Evolutionary conservation across 1,284 basidiomycete species (phyloP).

Genomic region (Omphalotus olearius): DNA sequence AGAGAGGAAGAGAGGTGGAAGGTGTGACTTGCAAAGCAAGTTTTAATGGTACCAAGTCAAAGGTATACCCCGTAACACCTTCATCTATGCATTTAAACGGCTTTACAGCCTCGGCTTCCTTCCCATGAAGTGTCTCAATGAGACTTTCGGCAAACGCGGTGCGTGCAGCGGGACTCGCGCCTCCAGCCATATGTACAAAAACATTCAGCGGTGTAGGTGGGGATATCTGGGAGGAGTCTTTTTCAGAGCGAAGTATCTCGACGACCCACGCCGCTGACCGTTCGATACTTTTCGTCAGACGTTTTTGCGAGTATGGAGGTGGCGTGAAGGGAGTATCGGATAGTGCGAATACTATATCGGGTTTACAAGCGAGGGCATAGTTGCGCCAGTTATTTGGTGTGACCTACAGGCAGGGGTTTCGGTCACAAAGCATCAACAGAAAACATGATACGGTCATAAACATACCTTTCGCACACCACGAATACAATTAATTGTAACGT

Average conservation of each 20-base stretch:
- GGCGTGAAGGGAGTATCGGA: constrained; percentile 64
- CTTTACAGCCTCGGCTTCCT: constrained; percentile 48
- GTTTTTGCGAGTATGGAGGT: constrained; percentile 37
- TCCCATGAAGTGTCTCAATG: constrained; percentile 48
- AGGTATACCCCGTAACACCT: constrained; percentile 60
- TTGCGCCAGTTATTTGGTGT: constrained; percentile 48
- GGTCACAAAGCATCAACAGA: too few species aligned
- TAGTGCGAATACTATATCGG: constrained; percentile 70
- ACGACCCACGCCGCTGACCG: constrained; percentile 61
- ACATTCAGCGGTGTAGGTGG: constrained; percentile 35
- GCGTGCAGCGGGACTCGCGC: constrained; percentile 50
- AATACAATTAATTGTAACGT: constrained; percentile 53
- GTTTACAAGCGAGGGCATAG: constrained; percentile 48
- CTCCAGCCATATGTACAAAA: constrained; percentile 68
- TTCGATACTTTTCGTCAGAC: constrained; percentile 64
- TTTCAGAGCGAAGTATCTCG: constrained; percentile 34
- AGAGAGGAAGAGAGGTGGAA: not conserved
- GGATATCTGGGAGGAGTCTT: constrained; percentile 16
- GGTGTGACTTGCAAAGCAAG: constrained; percentile 22
- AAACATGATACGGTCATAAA: not conserved
- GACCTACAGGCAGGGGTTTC: constrained; percentile 36
- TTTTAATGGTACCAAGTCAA: constrained; percentile 62
- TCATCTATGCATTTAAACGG: constrained; percentile 58
- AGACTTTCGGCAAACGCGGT: constrained; percentile 59
- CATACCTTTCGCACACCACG: constrained; percentile 70